Conservation (phyloP, 139 green algal genomes). For the Volvox reticuliferus region DNA sequence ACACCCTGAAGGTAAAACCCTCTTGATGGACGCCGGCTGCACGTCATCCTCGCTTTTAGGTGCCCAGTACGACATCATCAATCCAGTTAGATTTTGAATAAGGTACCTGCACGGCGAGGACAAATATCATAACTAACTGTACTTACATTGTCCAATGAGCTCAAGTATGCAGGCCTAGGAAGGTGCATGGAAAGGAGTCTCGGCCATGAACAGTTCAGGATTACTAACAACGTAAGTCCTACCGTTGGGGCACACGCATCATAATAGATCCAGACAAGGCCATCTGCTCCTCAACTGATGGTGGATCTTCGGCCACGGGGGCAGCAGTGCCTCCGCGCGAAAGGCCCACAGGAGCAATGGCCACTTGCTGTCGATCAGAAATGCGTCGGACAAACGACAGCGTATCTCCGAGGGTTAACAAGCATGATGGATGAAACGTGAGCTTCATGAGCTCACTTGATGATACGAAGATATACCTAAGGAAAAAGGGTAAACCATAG, state of each 20-base stretch:
- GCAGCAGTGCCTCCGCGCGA: background rate
- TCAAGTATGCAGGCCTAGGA: too few relatives aligned
- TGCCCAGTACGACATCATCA: slow-evolving; percentile 83
- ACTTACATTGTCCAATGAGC: too few relatives aligned
- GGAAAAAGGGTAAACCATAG: too few relatives aligned
- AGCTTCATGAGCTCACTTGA: slow-evolving; percentile 77
- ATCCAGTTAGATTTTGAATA: slow-evolving; percentile 87
- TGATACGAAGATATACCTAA: slow-evolving; percentile 73
- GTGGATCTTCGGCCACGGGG: slow-evolving; percentile 51
- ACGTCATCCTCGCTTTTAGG: background rate
- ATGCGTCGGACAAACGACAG: slow-evolving; percentile 69
- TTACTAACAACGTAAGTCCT: background rate
- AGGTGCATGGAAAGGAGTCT: too few relatives aligned
- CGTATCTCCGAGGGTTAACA: slow-evolving; percentile 83
- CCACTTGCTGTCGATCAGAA: background rate
- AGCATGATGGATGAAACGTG: slow-evolving; percentile 82
- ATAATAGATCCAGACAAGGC: slow-evolving; percentile 65
- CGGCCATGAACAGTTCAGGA: too few relatives aligned
- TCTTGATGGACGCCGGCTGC: background rate
- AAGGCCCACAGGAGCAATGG: background rate
- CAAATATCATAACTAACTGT: too few relatives aligned
- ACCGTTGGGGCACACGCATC: slow-evolving; percentile 78
- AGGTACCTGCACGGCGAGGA: slow-evolving; percentile 69
- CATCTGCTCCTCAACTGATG: slow-evolving; percentile 75
- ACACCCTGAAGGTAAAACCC: slow-evolving; percentile 47